phyloP scores from a whole-genome alignment of 78 protist species.

The Dictyostelium discoideum region DNA sequence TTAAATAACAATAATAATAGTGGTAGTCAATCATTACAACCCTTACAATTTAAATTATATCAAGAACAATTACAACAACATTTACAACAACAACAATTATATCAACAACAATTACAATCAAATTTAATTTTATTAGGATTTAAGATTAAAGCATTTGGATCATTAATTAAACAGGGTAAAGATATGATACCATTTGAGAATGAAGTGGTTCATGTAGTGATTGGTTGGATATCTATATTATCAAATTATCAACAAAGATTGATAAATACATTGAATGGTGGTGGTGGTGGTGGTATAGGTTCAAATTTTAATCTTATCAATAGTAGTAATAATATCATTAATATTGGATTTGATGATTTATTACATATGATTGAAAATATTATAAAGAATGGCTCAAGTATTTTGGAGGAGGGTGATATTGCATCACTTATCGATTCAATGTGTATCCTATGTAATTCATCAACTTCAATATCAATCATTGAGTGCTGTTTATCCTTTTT shows the following conservation, averaged over 20 bases:
- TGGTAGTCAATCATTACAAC: background rate
- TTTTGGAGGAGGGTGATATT: slow-evolving; percentile 47
- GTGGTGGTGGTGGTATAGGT: background rate
- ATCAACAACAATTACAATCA: slow-evolving; percentile 28
- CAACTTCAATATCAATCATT: background rate
- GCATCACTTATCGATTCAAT: slow-evolving; percentile 53
- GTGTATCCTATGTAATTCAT: slow-evolving; percentile 37
- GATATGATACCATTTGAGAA: slow-evolving; percentile 70
- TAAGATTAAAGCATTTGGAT: slow-evolving; percentile 42
- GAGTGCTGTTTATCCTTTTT: slow-evolving; percentile 50
- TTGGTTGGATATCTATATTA: slow-evolving; percentile 18
- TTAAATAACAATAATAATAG: background rate
- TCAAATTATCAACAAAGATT: slow-evolving; percentile 1
- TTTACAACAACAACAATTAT: background rate
- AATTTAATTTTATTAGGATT: background rate
- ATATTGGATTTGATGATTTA: slow-evolving; percentile 24
- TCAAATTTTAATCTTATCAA: background rate
- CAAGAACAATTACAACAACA: slow-evolving; percentile 20
- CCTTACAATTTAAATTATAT: background rate
- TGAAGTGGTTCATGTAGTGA: slow-evolving; percentile 4
- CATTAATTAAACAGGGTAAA: slow-evolving; percentile 19
- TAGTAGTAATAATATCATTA: background rate
- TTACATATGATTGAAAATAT: slow-evolving; percentile 39
- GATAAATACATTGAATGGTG: background rate
- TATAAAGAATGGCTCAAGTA: background rate